Conservation (phyloP, 192 early-diverging fungal species). For the Dimargaris xerosporica region DNA sequence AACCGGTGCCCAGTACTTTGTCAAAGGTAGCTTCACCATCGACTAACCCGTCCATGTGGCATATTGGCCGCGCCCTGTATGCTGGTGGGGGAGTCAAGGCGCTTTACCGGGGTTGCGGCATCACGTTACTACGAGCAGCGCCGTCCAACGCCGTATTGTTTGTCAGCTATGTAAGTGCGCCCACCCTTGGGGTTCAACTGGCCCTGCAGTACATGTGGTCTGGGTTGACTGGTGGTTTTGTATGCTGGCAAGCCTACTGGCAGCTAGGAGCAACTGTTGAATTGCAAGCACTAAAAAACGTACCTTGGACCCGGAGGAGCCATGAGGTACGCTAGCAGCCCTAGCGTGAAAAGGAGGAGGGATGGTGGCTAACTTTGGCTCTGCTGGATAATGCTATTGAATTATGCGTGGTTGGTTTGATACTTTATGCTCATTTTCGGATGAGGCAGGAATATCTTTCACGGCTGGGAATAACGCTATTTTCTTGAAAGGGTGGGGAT, state of each 20-base stretch:
- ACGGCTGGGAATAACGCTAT: neutral
- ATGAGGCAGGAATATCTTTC: neutral
- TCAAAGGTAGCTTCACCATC: neutral
- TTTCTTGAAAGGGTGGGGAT: neutral
- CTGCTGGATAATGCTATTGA: too few relatives aligned
- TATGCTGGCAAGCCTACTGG: conserved; percentile 7
- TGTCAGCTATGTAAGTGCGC: conserved; percentile 61
- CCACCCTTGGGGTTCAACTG: too few relatives aligned
- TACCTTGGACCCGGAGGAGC: neutral
- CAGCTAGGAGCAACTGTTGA: neutral
- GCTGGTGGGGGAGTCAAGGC: conserved; percentile 57
- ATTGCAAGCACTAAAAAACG: neutral
- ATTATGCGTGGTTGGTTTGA: neutral
- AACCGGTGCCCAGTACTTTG: too few relatives aligned
- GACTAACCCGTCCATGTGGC: conserved; percentile 31
- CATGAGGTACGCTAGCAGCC: neutral
- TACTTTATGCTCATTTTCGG: neutral
- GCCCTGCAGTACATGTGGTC: too few relatives aligned
- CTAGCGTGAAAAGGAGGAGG: too few relatives aligned
- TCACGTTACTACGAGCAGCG: conserved; percentile 74
- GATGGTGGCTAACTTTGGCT: too few relatives aligned
- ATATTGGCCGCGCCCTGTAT: conserved; percentile 53
- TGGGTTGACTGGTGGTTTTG: neutral
- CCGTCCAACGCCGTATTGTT: conserved; percentile 95
- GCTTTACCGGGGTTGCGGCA: conserved; percentile 88